Base-by-base conservation (phyloP, 768 basidiomycete species). In the Hygrophorus pudorinus region DNA sequence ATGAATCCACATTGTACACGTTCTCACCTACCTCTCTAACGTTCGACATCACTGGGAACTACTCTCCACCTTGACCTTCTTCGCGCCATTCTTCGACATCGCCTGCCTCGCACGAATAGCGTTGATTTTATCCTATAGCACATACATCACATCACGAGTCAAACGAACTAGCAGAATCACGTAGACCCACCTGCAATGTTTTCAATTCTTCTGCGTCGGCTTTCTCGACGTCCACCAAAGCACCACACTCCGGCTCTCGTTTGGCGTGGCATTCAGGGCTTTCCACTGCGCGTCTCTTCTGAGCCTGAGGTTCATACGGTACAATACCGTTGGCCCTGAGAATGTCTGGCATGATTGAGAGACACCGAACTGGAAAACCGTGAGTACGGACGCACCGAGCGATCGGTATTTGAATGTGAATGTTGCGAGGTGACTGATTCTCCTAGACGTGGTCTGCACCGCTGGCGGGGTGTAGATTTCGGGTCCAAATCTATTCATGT, bases 371-470 rank as follows among this genome's bases (percentile, higher is more conserved):
- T 39, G 38, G 20, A 17, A 13, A 39, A 13, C n/a, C 20, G 20
- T 21, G 38, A 39, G 24, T 24, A 12, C 8, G 21, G 30, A 45
- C 52, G 36, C 20, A 53, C 57, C 54, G 3, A 57, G 45, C 4
- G 57, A 51, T 30, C 50, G 28, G 35, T 54, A 54, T 14, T 44
- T 48, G 43, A 54, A 54, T 13, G 45, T 24, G 17, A 54, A 52
- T n/a, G 45, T 47, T 3, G 36, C 53, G 6, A 52, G 39, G 38
- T 10, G 30, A 24, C 7, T 24, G 24, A 24, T 24, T 24, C 30
- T 12, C 43, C 30, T 1, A 29, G n/a, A 27, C 4, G 1, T 16
- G 5, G n/a, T 18, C 14, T 16, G 27, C 18, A 14, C 11, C 2
- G 4, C 7, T 4, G 11, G 18, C 16, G n/a, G 29, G 41, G 31